Percentiles rank a stretch among this genome's conserved stretches.
Conservation (phyloP, 257 asterid genomes). For the Solanum acaule region DNA sequence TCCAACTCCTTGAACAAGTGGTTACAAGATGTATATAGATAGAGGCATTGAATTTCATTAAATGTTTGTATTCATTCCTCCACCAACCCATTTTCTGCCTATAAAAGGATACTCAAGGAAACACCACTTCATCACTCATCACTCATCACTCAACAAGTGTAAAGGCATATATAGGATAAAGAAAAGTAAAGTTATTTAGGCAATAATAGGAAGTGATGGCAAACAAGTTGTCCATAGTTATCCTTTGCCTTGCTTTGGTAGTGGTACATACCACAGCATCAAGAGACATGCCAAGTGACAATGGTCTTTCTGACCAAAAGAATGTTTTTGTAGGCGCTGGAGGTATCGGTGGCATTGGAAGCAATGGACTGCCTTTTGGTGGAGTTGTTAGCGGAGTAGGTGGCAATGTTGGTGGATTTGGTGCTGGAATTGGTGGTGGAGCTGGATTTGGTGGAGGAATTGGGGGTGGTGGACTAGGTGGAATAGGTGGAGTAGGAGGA, state of each 20-base stretch:
- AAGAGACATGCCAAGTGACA: conserved; percentile 21
- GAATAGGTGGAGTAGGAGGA: conserved; percentile 4
- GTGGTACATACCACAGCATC: conserved; percentile 13
- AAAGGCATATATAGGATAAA: too few relatives aligned
- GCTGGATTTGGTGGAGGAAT: too few relatives aligned
- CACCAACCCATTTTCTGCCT: too few relatives aligned
- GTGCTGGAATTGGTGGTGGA: too few relatives aligned
- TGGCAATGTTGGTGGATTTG: too few relatives aligned
- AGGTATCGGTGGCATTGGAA: neutral
- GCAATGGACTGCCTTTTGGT: too few relatives aligned
- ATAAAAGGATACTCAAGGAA: too few relatives aligned
- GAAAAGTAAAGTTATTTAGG: neutral
- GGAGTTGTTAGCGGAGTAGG: too few relatives aligned
- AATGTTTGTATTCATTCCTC: too few relatives aligned
- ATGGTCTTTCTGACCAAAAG: conserved; percentile 26
- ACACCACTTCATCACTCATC: too few relatives aligned
- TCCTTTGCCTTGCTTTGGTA: conserved; percentile 10
- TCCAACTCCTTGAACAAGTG: neutral
- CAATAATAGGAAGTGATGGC: conserved; percentile 10
- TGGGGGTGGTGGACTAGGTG: too few relatives aligned
- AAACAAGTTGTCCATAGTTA: neutral
- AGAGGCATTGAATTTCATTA: neutral
- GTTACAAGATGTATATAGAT: neutral
- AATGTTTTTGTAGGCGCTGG: neutral
- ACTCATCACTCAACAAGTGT: too few relatives aligned